Percentiles rank a stretch among this genome's conserved stretches.
These are phyloP conservation scores for Besnoitia besnoiti DNA, from an alignment of 169 alveolate species.

Conservation along the genomic window DNA sequence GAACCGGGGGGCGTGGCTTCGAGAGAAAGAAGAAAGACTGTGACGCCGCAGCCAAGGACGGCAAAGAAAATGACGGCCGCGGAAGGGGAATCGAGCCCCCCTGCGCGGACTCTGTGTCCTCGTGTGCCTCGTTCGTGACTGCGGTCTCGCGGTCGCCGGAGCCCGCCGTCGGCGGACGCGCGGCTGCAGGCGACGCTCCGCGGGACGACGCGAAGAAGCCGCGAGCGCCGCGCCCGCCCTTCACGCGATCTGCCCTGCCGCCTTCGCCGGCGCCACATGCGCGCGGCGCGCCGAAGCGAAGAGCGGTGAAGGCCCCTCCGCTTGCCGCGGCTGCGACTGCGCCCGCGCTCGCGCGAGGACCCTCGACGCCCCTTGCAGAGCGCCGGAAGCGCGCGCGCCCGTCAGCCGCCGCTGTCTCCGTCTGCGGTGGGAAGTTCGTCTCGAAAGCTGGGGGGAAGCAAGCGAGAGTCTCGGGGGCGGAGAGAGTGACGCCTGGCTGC, in stretches of 20 bases:
- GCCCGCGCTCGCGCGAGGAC: too few species aligned
- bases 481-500: too few species aligned
- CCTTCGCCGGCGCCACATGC: neutral
- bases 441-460: too few species aligned
- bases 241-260: neutral
- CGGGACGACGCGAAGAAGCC: neutral
- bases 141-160: neutral
- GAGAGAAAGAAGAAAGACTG: neutral
- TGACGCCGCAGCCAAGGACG: neutral
- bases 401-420: too few species aligned
- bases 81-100: neutral
- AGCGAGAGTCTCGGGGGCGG: too few species aligned
- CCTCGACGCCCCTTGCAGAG: too few species aligned
- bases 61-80: neutral
- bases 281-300: too few species aligned
- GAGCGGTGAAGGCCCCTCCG: too few species aligned
- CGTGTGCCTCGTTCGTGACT: neutral
- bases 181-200: too few species aligned
- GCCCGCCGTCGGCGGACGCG: neutral
- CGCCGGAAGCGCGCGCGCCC: too few species aligned
- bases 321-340: too few species aligned
- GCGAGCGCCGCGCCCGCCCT: neutral
- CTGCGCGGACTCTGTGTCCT: neutral
- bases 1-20: neutral
- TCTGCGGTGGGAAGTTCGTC: too few species aligned